Percentiles rank a stretch among this genome's conserved stretches.
Conservation (phyloP, 1,284 basidiomycete genomes). For the Apiotrichum mycotoxinovorans region DNA sequence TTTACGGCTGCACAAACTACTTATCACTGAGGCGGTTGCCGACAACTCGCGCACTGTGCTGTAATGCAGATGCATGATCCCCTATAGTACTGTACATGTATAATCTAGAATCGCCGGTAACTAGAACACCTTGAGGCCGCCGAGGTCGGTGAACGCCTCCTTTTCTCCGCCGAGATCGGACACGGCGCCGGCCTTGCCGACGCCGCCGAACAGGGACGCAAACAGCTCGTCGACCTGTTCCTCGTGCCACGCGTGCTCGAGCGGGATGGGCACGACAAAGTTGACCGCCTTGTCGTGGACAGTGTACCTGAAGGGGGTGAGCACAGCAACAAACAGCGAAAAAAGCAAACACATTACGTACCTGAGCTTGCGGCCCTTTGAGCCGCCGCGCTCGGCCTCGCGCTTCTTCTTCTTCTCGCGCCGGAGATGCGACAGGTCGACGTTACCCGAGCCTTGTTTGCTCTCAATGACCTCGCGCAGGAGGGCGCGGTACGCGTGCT, state of each 20-base stretch:
- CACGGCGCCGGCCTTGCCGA: constrained; percentile 13
- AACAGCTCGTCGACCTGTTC: constrained; percentile 92
- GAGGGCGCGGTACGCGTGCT: constrained; percentile 84
- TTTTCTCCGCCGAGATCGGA: neutral
- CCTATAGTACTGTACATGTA: too few species aligned
- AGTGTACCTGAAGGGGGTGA: constrained; percentile 73
- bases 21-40: too few species aligned
- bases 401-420: constrained; percentile 64
- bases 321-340: too few species aligned
- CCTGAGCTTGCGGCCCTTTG: constrained; percentile 83
- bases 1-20: too few species aligned
- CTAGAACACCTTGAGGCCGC: constrained; percentile 18
- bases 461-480: constrained; percentile 80
- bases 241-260: constrained; percentile 70
- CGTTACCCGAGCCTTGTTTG: constrained; percentile 31
- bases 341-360: too few species aligned
- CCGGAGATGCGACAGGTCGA: constrained; percentile 35
- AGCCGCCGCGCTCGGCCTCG: constrained; percentile 85
- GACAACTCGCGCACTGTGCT: too few species aligned
- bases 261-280: constrained; percentile 84
- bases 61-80: too few species aligned
- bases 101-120: too few species aligned
- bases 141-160: constrained; percentile 9
- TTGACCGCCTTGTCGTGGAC: constrained; percentile 90
- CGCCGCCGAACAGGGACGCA: constrained; percentile 67